Evolutionary conservation across 805 yeast genomes (phyloP).

Genomic region (Cyberlindnera americana): DNA sequence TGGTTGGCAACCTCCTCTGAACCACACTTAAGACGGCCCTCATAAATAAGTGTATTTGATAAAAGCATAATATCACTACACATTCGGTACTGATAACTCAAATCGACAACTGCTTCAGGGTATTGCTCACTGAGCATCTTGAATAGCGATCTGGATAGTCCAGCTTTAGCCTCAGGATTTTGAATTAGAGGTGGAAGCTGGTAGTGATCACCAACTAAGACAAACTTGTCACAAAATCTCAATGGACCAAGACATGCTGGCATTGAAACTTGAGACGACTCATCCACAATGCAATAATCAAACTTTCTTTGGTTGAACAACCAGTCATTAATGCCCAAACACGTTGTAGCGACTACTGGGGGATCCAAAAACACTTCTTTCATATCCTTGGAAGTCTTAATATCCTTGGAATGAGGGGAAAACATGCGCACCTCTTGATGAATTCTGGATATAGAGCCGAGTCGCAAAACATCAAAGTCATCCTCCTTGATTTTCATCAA

Average conservation of each 20-base stretch:
- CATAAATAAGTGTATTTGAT: conserved; percentile 76
- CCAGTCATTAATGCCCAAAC: conserved; percentile 69
- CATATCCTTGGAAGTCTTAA: conserved; percentile 44
- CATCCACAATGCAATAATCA: conserved; percentile 94
- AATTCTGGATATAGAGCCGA: conserved; percentile 58
- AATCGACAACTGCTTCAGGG: conserved; percentile 72
- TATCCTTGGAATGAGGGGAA: conserved; percentile 41
- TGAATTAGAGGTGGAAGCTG: conserved; percentile 89
- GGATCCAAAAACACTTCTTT: conserved; percentile 47
- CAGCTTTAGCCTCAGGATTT: conserved; percentile 57
- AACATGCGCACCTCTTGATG: conserved; percentile 59
- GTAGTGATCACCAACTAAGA: conserved; percentile 94
- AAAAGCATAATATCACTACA: conserved; percentile 81
- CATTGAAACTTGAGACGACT: conserved; percentile 92
- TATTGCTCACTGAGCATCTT: conserved; percentile 65
- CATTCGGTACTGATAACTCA: conserved; percentile 89
- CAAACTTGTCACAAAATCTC: conserved; percentile 68
- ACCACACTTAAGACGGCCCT: conserved; percentile 76
- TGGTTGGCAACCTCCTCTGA: conserved; percentile 58
- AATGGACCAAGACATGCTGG: conserved; percentile 91
- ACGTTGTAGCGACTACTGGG: conserved; percentile 83
- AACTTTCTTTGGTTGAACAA: conserved; percentile 56
- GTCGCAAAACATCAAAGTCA: conserved; percentile 52
- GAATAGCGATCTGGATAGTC: conserved; percentile 72
- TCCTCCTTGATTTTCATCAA: conserved; percentile 61